Base-by-base conservation (phyloP, 176 grass and related monocot genomes). In the Oryza officinalis region DNA sequence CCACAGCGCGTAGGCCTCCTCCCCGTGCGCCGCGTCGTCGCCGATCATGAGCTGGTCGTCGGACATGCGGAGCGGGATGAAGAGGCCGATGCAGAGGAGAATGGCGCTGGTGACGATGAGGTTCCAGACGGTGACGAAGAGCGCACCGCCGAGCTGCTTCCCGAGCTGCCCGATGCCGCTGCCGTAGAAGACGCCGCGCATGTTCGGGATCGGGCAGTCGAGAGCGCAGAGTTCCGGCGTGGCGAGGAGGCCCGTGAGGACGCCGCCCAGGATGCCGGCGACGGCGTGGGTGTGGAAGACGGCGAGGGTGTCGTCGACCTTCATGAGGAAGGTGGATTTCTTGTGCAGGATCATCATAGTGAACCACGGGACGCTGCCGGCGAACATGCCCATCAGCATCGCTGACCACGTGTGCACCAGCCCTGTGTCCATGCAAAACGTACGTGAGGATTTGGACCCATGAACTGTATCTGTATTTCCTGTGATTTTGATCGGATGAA, bases 281-380 rank as follows among this genome's bases (percentile, higher is more conserved):
- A 92, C 87, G 20, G 90, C 90, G 61, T 92, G 93, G 35, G 90
- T 96, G 83, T 96, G 90, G 71, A 96, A 89, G 61, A 91, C 88
- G 37, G 86, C 90, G 33, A 96, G 93, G 1, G 90, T 96, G 90
- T 93, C 93, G 66, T 96, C 93, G 4, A 93, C 90, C 74, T 93
- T 88, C 84, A 83, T 89, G 6, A 96, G 93, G 13, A 96, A 26
- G 3, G 71, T 1, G 25, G 76, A 96, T 20, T 81, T 86, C 83
- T 91, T 93, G 86, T 93, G 90, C 25, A 96, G 86, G 60, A 91
- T 82, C 88, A 96, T 93, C 93, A 96, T 93, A 22, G 88, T 96
- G 77, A 87, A 71, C 93, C 93, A 96, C 0, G 93, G 90, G 13
- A 96, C 15, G 49, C 83, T 71, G 50, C 93, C 90, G 15, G 86